A percentile compares a stretch with the other conserved stretches of the same genome.
phyloP scores from a whole-genome alignment of 495 filamentous ascomycete genomes.

The Stereocaulon alpinum region DNA sequence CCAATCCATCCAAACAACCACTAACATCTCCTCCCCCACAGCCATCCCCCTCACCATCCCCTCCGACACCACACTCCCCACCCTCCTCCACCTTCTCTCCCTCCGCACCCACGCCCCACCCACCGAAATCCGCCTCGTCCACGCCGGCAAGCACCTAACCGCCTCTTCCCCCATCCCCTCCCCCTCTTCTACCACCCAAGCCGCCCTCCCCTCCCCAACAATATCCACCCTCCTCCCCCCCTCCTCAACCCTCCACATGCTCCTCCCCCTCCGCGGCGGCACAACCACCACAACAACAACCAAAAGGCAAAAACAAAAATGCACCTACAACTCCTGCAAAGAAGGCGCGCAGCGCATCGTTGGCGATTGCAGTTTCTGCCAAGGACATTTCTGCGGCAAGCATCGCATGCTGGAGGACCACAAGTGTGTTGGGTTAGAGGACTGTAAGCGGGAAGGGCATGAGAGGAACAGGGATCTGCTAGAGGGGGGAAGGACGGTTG shows the following conservation, averaged over 20 bases:
- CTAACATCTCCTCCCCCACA: conserved; percentile 15
- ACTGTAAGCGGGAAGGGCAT: conserved; percentile 93
- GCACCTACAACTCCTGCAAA: conserved; percentile 81
- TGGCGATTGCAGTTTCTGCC: conserved; percentile 92
- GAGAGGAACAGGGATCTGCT: conserved; percentile 86
- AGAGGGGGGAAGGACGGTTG: conserved; percentile 74
- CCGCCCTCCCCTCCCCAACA: conserved; percentile 8
- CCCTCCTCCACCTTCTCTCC: conserved; percentile 34
- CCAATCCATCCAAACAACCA: conserved; percentile 22
- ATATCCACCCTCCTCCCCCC: conserved; percentile 23
- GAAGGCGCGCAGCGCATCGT: conserved; percentile 79
- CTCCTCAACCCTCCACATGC: conserved; percentile 32
- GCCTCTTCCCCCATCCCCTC: conserved; percentile 22
- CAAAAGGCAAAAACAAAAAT: conserved; percentile 60
- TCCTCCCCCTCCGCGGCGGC: conserved; percentile 31
- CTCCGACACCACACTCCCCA: conserved; percentile 28
- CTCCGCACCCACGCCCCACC: conserved; percentile 31
- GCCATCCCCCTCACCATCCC: conserved; percentile 25
- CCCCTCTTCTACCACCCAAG: conserved; percentile 20
- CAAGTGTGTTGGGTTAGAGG: conserved; percentile 85
- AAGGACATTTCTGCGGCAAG: conserved; percentile 85
- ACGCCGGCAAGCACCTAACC: conserved; percentile 31
- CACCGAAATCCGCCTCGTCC: conserved; percentile 30
- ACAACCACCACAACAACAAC: conserved; percentile 24
- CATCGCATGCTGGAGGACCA: conserved; percentile 90